Evolutionary conservation across 805 yeast genomes (phyloP).

Genomic region (Candida vaughaniae): DNA sequence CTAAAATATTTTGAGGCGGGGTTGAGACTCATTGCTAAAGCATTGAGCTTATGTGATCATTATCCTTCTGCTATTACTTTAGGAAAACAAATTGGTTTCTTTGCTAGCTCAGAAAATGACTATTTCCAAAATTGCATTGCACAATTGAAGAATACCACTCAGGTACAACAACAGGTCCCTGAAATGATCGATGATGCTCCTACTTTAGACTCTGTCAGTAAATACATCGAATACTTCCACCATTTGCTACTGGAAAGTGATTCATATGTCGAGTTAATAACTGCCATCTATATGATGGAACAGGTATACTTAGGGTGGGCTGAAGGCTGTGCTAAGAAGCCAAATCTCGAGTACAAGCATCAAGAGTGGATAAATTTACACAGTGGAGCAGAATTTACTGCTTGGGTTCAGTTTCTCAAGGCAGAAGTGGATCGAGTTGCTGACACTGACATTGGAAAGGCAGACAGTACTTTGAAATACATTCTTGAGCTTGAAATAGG

Average conservation of each 20-base stretch:
- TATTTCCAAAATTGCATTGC: conserved; percentile 35
- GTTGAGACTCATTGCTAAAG: conserved; percentile 42
- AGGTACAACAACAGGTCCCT: conserved; percentile 21
- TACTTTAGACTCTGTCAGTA: conserved; percentile 33
- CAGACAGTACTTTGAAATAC: conserved; percentile 27
- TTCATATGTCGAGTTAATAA: conserved; percentile 42
- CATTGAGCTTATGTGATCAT: conserved; percentile 44
- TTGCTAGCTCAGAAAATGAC: conserved; percentile 47
- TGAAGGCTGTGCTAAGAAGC: conserved; percentile 23
- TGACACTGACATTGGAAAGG: conserved; percentile 16
- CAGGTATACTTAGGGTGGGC: conserved; percentile 55
- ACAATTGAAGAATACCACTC: conserved; percentile 20
- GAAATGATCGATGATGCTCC: conserved; percentile 17
- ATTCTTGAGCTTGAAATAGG: conserved; percentile 41
- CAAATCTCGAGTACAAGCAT: conserved; percentile 41
- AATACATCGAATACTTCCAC: conserved; percentile 35
- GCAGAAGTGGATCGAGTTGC: conserved; percentile 40
- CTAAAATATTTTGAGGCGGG: conserved; percentile 45
- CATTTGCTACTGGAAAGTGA: conserved; percentile 23
- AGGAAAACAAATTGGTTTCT: conserved; percentile 52
- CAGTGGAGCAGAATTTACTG: conserved; percentile 46
- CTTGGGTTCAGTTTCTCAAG: conserved; percentile 48
- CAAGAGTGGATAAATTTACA: conserved; percentile 55
- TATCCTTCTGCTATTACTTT: conserved; percentile 35
- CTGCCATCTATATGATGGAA: conserved; percentile 48